Base-by-base conservation (phyloP, 2,329 filamentous ascomycete genomes). In the Ceratocystiopsis brevicomis region DNA sequence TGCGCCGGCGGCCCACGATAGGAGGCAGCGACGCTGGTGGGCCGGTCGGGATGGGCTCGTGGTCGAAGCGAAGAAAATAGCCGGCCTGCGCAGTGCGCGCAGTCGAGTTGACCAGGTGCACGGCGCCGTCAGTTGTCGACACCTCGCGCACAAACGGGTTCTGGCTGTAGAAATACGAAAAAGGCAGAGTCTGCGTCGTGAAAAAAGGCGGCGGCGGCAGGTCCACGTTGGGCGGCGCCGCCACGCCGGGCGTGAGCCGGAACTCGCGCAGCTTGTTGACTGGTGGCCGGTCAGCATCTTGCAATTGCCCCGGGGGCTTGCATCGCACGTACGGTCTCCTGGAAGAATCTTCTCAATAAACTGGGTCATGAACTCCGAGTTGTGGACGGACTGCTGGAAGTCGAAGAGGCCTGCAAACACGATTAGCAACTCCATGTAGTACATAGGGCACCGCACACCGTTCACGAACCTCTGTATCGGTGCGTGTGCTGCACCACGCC, bases 161-260 rank as follows among this genome's bases (percentile, higher is more conserved):
- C 60, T 95, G 88, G 35, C 81, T 78, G 60, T 92, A 95, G 49
- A 77, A 77, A 59, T 78, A 82, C 53, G 73, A 78, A 60, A 86
- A 87, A 3, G 82, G 82, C 33, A 88, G 63, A 14, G 73, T 71
- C 56, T 78, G 76, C 44, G 80, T 76, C 2, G 81, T 78, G 57
- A 86, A 83, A n/a, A 76, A 69, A 0, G 85, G 82, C 0, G 85
- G 83, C 13, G 84, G 83, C 36, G 88, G 71, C 38, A 92, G 71
- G 51, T 88, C 81, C 33, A 77, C 71, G 41, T 77, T 68, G 30
- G 66, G 62, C 2, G 64, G 65, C 19, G 64, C 61, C 19, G 78
- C 74, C 52, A 74, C 73, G 38, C 68, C 70, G 21, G 77, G 68
- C 30, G 77, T 63, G 37, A 92, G 66, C 38, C 71, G 67, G 62